Evolutionary conservation across 1,284 basidiomycete species (phyloP).

Genomic region (Cutaneotrichosporon mucoides): DNA sequence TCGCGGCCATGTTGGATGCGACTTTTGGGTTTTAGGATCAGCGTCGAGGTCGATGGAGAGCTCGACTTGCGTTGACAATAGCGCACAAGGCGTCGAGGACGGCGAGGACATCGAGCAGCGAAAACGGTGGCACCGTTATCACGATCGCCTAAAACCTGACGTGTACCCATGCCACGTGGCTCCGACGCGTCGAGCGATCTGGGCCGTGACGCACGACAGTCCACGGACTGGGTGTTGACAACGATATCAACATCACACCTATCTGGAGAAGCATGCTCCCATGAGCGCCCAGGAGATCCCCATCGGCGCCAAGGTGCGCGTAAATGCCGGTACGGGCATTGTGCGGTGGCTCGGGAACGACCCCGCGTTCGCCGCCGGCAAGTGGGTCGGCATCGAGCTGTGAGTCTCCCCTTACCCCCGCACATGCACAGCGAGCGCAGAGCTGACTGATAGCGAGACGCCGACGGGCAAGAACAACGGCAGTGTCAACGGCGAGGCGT

Average conservation of each 20-base stretch:
- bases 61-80: slow-evolving; percentile 3
- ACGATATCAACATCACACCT: not conserved
- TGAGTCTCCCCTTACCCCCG: slow-evolving; percentile 33
- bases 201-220: not conserved
- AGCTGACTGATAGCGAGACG: slow-evolving; percentile 47
- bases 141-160: not conserved
- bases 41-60: not conserved
- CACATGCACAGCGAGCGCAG: not conserved
- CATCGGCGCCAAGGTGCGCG: slow-evolving; percentile 56
- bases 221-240: not conserved
- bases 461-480: slow-evolving; percentile 94
- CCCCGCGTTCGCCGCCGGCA: slow-evolving; percentile 77
- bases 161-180: not conserved
- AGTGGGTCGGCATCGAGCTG: slow-evolving; percentile 94
- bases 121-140: slow-evolving; percentile 5
- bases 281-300: slow-evolving; percentile 13
- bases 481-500: slow-evolving; percentile 71
- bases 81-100: not conserved
- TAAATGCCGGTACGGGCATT: slow-evolving; percentile 72
- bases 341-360: slow-evolving; percentile 81
- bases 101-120: not conserved
- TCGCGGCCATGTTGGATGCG: slow-evolving; percentile 30
- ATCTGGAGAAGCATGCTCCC: not conserved
- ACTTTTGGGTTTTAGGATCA: slow-evolving; percentile 9
- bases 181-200: not conserved